phyloP scores from a whole-genome alignment of 2,329 filamentous ascomycete genomes.

The Stagonosporopsis chrysanthemi region DNA sequence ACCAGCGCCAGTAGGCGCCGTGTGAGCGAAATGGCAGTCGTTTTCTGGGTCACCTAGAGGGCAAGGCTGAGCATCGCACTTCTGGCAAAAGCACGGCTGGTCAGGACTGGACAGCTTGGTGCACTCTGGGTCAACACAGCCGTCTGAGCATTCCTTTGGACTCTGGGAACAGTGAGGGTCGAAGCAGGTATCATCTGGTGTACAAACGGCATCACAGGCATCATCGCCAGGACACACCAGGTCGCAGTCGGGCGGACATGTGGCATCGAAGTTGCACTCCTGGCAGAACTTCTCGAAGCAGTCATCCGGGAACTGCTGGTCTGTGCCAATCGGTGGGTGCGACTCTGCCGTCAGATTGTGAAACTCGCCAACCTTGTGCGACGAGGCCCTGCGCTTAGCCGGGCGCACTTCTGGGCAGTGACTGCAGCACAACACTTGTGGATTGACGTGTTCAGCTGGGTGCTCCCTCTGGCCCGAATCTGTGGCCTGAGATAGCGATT shows the following conservation, averaged over 20 bases:
- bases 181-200: constrained; percentile 43
- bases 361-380: constrained; percentile 41
- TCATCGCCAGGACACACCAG: constrained; percentile 40
- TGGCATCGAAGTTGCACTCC: constrained; percentile 41
- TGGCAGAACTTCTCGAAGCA: constrained; percentile 48
- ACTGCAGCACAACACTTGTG: constrained; percentile 37
- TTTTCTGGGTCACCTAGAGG: constrained; percentile 40
- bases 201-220: constrained; percentile 42
- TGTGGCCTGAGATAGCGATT: constrained; percentile 20
- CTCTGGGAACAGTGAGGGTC: constrained; percentile 47
- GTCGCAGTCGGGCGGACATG: constrained; percentile 34
- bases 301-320: constrained; percentile 44
- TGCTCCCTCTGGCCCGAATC: constrained; percentile 27
- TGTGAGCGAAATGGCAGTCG: constrained; percentile 45
- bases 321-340: constrained; percentile 27
- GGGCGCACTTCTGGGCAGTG: constrained; percentile 42
- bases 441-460: constrained; percentile 38
- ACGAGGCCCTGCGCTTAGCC: constrained; percentile 45
- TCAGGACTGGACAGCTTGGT: constrained; percentile 42
- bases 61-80: constrained; percentile 43
- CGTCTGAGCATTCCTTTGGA: constrained; percentile 38
- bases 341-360: constrained; percentile 31
- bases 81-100: constrained; percentile 45
- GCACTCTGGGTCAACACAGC: constrained; percentile 47
- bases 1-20: constrained; percentile 38